phyloP scores from a whole-genome alignment of 352 stramenopile genomes.

The Globisporangium parvum region DNA sequence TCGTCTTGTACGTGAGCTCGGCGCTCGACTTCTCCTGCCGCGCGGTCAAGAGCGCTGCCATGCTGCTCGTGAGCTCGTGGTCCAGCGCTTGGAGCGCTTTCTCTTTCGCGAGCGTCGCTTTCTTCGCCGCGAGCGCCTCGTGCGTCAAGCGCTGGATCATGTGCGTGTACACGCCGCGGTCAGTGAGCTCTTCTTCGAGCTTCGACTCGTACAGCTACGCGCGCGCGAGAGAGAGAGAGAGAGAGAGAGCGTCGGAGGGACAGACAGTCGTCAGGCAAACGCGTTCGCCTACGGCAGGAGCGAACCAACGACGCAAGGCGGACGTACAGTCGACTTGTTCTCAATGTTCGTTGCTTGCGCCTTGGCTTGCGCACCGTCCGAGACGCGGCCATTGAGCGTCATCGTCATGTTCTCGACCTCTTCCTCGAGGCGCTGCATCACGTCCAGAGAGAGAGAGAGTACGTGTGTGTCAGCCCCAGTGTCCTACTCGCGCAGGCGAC shows the following conservation, averaged over 20 bases:
- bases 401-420: constrained; percentile 72
- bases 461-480: background rate
- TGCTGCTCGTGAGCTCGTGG: constrained; percentile 49
- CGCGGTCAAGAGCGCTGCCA: constrained; percentile 41
- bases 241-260: too few species aligned
- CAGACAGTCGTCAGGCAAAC: background rate
- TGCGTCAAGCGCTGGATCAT: constrained; percentile 72
- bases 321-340: constrained; percentile 63
- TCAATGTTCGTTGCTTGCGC: constrained; percentile 61
- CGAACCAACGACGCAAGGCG: background rate
- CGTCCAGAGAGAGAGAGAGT: background rate
- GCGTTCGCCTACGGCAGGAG: too few species aligned
- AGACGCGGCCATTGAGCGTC: constrained; percentile 55
- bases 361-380: constrained; percentile 50
- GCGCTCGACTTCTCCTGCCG: constrained; percentile 68
- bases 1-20: constrained; percentile 55
- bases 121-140: constrained; percentile 60
- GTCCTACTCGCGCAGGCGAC: background rate
- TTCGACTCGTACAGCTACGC: constrained; percentile 79
- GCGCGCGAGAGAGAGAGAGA: too few species aligned
- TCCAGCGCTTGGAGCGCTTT: constrained; percentile 47
- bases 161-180: constrained; percentile 74
- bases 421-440: constrained; percentile 57
- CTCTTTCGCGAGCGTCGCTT: constrained; percentile 56
- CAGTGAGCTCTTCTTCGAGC: constrained; percentile 61